Evolutionary conservation across 2,329 filamentous ascomycete species (phyloP), one percentile per base, ranked within the genome.

Genomic region (Bimuria novae-zelandiae): DNA sequence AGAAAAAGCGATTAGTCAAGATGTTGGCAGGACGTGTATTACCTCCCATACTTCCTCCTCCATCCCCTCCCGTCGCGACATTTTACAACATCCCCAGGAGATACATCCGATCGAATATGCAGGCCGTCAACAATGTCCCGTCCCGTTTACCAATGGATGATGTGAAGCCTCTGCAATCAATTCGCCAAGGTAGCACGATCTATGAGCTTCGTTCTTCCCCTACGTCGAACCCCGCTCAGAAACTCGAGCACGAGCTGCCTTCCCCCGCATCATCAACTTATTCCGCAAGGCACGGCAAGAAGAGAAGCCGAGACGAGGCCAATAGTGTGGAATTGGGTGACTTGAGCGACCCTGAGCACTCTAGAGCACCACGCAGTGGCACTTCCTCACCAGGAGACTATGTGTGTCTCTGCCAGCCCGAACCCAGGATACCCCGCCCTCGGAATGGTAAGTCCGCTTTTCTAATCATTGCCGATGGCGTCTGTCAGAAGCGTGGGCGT

Each of bases 361-460:
- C 59, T 19, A 66, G 47, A 43, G 46, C 54, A 44, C 62, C 60
- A 23, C 50, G 36, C 39, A 70, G 67, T 61, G 60, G 63, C 52
- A 57, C 62, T 29, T 75, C 74, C 16, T 59, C 60, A 10, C 67
- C 66, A 59, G 60, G 58, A 51, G 68, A 73, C 30, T 80, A 85
- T 60, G 83, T 88, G 57, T 89, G 86, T 74, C 80, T 89, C 63
- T 89, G 86, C 72, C 85, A 87, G 64, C 85, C 85, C 33, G 86
- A 88, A 65, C 86, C 85, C 21, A 89, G 89, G 72, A 88, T 89
- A 56, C 86, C 86, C 53, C 78, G 86, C 63, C 86, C 86, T 61
- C 82, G 86, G 73, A 89, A 89, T 78, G 85, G 86, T 88, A 75
- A 75, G 85, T 79, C 52, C 36, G 36, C 52, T 36, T 45, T 27